Conservation (phyloP, 2,329 filamentous ascomycete genomes). For the Colletotrichum coccodes region DNA sequence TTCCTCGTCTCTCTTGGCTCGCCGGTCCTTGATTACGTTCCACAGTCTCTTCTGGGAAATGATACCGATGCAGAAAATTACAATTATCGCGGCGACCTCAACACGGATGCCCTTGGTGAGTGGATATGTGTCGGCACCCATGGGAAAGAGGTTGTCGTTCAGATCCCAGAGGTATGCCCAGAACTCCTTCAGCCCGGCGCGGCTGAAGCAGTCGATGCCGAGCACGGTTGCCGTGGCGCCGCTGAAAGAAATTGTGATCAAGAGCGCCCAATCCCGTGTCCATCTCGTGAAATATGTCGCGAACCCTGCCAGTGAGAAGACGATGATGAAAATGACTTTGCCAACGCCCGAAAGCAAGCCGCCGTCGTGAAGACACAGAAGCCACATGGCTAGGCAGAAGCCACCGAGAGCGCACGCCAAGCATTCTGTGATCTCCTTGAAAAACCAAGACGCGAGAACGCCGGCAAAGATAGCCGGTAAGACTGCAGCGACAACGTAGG, state of each 20-base stretch:
- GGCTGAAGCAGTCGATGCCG: conserved; percentile 90
- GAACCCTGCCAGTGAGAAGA: conserved; percentile 75
- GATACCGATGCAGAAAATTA: conserved; percentile 79
- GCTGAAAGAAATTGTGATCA: conserved; percentile 80
- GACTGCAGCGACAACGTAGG: conserved; percentile 82
- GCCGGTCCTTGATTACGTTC: conserved; percentile 77
- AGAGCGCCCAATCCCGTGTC: conserved; percentile 82
- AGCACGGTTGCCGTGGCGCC: conserved; percentile 83
- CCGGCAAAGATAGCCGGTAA: conserved; percentile 81
- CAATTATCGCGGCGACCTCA: conserved; percentile 81
- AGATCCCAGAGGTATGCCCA: conserved; percentile 93
- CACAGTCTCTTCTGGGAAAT: conserved; percentile 88
- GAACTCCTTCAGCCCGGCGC: conserved; percentile 93
- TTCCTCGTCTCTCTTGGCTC: conserved; percentile 62
- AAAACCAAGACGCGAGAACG: conserved; percentile 74
- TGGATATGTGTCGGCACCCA: conserved; percentile 81
- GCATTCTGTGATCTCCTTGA: conserved; percentile 82
- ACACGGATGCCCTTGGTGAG: conserved; percentile 87
- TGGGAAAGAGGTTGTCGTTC: conserved; percentile 83
- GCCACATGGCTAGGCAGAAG: conserved; percentile 90
- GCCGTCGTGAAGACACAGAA: conserved; percentile 80
- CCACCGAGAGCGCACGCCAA: conserved; percentile 90
- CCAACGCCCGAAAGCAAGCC: conserved; percentile 70
- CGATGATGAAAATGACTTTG: conserved; percentile 80
- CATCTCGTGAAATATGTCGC: conserved; percentile 81